phyloP scores from a whole-genome alignment of 2,329 filamentous ascomycete genomes.

The Pestalotiopsis fici region DNA sequence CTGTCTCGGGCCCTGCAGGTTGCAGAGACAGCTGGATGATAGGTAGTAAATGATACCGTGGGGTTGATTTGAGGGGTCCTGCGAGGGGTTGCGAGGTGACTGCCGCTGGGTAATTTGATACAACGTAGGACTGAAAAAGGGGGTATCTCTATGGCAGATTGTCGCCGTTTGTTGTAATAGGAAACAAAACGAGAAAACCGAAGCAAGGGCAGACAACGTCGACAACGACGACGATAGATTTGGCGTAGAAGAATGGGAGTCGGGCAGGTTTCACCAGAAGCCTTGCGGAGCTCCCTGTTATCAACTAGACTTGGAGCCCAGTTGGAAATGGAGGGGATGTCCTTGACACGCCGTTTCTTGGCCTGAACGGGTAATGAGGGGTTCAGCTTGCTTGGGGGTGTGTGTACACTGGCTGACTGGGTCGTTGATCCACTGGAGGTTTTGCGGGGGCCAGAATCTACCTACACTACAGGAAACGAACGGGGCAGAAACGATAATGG shows the following conservation, averaged over 20 bases:
- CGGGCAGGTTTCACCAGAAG: slow-evolving; percentile 7
- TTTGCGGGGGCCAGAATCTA: slow-evolving; percentile 9
- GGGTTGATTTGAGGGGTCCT: background rate
- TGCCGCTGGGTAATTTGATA: background rate
- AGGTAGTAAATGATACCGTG: background rate
- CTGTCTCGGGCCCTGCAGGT: slow-evolving; percentile 3
- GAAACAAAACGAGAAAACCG: background rate
- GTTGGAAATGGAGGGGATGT: background rate
- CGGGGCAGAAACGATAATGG: background rate
- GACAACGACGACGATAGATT: background rate
- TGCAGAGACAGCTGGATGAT: slow-evolving; percentile 2
- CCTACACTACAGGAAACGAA: background rate
- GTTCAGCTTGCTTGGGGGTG: background rate
- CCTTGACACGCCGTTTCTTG: slow-evolving; percentile 5
- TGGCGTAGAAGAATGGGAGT: background rate
- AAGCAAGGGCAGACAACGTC: background rate
- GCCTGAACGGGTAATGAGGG: slow-evolving; percentile 10
- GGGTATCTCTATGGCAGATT: background rate
- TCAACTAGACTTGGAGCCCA: background rate
- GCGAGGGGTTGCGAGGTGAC: background rate
- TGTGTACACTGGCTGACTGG: background rate
- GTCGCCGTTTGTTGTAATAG: background rate
- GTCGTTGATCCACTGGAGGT: background rate
- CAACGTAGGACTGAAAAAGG: background rate
- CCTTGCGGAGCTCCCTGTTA: background rate